Base-by-base conservation (phyloP, 305 asterid species). In the Fraxinus ornus region DNA sequence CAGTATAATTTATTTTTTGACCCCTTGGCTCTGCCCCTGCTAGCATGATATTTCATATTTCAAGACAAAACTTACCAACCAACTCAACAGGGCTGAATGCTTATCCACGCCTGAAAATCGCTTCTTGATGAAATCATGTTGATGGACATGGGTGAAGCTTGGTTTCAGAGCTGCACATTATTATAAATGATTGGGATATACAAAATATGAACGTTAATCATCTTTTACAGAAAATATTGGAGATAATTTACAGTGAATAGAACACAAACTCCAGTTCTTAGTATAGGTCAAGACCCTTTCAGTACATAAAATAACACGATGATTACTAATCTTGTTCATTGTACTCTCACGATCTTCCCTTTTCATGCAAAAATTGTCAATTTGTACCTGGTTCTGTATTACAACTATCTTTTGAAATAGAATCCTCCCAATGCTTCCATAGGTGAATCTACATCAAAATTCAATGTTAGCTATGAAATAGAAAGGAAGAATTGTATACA, bases 361-460 rank as follows among this genome's bases (percentile, higher is more conserved):
- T 60, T 19, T 21, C 30, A 21, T 19, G 71, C 30, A 60, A 60
- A 21, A 60, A 60, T 60, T 22, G 21, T 68, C 41, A 32, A 37
- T 13, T 47, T 19, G 41, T 93, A 94, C 98, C 98, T 9, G 90
- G 78, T 82, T 47, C 77, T 0, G 90, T 32, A 73, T 88, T 89
- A 83, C 82, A 88, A 81, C 86, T 89, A 79, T 87, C 97, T 85
- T 91, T 88, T 19, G 91, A 88, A 81, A 94, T 91, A 41, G 91
- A 78, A 79, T 94, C 94, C 86, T 96, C 99, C 98, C 98, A 96
- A 33, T 80, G 84, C 95, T 94, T 96, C 98, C 99, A 93, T 91
- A 91, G 98, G 60, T 97, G 90, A 85, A 96, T 94, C 99, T 96
- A 81, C 36, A 81, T 76, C 82, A 41, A 83, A 78, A 78, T 70